Evolutionary conservation across 1,139 yeast genomes (phyloP).

Genomic region (Candida frijolesensis): DNA sequence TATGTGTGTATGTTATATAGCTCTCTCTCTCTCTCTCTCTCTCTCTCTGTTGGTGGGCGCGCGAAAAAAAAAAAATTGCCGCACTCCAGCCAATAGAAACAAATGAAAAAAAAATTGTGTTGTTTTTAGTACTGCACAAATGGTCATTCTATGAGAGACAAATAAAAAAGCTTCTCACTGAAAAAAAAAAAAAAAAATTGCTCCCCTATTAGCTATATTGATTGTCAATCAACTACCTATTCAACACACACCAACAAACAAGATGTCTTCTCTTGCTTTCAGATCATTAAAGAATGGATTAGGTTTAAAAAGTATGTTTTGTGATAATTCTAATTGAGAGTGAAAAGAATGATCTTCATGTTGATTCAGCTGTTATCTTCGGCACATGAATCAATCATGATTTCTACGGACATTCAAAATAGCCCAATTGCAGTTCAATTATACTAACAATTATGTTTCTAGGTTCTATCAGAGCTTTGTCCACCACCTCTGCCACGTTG

Average conservation of each 20-base stretch:
- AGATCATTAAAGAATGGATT: conserved; percentile 57
- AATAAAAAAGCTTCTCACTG: conserved; percentile 7
- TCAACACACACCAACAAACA: conserved; percentile 11
- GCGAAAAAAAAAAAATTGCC: neutral
- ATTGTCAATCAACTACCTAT: conserved; percentile 3
- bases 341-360: neutral
- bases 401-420: neutral
- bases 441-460: conserved; percentile 8
- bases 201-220: neutral
- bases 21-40: too few relatives aligned
- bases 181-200: conserved; percentile 14
- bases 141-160: neutral
- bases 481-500: conserved; percentile 51
- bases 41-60: neutral
- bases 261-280: conserved; percentile 49
- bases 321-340: neutral
- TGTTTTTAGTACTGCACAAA: conserved; percentile 11
- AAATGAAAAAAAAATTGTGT: conserved; percentile 5
- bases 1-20: neutral
- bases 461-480: conserved; percentile 40
- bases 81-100: conserved; percentile 8
- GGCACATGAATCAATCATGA: too few relatives aligned
- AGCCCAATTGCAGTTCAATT: neutral
- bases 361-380: neutral
- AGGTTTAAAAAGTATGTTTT: conserved; percentile 42